Percentiles rank a stretch among this genome's conserved stretches.
Evolutionary conservation across 306 rosid species (phyloP).

Genomic region (Calophaca sinica): DNA sequence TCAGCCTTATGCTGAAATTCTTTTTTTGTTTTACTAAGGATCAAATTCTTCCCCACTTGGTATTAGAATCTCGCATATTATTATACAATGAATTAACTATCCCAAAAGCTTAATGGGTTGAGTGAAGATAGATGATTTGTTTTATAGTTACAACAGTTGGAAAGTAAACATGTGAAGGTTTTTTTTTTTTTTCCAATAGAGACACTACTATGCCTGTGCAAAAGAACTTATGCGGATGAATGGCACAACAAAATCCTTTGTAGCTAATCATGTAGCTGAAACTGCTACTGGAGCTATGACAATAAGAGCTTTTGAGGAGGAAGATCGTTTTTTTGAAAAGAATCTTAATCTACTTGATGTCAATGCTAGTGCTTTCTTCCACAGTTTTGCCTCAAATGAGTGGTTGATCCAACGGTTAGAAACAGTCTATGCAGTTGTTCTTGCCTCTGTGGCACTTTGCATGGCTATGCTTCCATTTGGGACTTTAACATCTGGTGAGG

Average conservation of each 20-base stretch:
- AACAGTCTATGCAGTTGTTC: conserved; percentile 56
- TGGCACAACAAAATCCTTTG: conserved; percentile 68
- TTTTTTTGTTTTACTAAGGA: too few species aligned
- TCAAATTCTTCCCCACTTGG: too few species aligned
- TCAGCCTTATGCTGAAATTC: too few species aligned
- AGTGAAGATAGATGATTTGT: too few species aligned
- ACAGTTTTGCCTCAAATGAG: conserved; percentile 65
- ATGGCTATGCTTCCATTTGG: conserved; percentile 71
- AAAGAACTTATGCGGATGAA: conserved; percentile 74
- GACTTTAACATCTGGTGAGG: conserved; percentile 64
- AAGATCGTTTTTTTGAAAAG: conserved; percentile 59
- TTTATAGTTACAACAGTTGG: too few species aligned
- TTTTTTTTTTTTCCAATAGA: conserved; percentile 39
- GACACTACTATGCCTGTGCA: conserved; percentile 63
- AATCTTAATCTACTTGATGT: conserved; percentile 63
- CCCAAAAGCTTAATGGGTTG: too few species aligned
- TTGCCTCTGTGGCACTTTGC: conserved; percentile 66
- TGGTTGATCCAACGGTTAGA: conserved; percentile 75
- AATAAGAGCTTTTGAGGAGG: conserved; percentile 72
- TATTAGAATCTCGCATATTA: too few species aligned
- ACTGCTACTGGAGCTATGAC: conserved; percentile 70
- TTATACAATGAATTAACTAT: too few species aligned
- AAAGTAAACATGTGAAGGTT: not conserved
- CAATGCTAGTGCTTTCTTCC: conserved; percentile 73
- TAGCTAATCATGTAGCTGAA: conserved; percentile 73